phyloP scores from a whole-genome alignment of 495 filamentous ascomycete species.

The Tuber borchii region DNA sequence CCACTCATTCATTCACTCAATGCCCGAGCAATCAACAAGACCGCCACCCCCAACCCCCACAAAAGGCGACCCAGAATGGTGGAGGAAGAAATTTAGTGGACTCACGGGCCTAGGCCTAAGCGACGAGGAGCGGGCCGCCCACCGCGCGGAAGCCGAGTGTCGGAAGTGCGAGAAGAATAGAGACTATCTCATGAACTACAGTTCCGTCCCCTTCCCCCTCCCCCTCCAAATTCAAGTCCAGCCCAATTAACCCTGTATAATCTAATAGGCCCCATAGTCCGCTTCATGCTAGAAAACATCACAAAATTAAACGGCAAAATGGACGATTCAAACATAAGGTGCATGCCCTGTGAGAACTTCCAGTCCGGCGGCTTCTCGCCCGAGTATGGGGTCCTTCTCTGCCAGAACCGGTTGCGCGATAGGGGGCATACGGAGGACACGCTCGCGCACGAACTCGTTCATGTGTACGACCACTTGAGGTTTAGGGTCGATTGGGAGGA shows the following conservation, averaged over 20 bases:
- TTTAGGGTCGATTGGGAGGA: conserved; percentile 80
- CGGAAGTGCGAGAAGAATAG: conserved; percentile 67
- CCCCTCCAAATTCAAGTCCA: background rate
- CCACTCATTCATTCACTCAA: conserved; percentile 15
- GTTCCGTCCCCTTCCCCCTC: conserved; percentile 42
- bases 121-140: conserved; percentile 55
- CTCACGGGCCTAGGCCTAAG: conserved; percentile 62
- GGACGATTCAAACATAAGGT: conserved; percentile 67
- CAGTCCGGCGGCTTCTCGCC: conserved; percentile 77
- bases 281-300: conserved; percentile 75
- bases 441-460: conserved; percentile 93
- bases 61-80: conserved; percentile 49
- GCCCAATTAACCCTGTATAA: background rate
- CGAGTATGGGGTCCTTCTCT: conserved; percentile 76
- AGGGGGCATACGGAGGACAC: conserved; percentile 81
- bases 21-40: conserved; percentile 19
- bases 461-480: conserved; percentile 87
- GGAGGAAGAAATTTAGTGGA: conserved; percentile 73
- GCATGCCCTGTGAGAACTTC: conserved; percentile 61
- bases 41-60: conserved; percentile 43
- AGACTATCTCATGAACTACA: conserved; percentile 72
- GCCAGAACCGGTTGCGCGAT: conserved; percentile 76
- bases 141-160: conserved; percentile 65
- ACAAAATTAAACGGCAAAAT: conserved; percentile 67
- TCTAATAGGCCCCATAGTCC: conserved; percentile 64